Base-by-base conservation (phyloP, 2,329 filamentous ascomycete genomes). In the Dichotomopilus funicola region DNA sequence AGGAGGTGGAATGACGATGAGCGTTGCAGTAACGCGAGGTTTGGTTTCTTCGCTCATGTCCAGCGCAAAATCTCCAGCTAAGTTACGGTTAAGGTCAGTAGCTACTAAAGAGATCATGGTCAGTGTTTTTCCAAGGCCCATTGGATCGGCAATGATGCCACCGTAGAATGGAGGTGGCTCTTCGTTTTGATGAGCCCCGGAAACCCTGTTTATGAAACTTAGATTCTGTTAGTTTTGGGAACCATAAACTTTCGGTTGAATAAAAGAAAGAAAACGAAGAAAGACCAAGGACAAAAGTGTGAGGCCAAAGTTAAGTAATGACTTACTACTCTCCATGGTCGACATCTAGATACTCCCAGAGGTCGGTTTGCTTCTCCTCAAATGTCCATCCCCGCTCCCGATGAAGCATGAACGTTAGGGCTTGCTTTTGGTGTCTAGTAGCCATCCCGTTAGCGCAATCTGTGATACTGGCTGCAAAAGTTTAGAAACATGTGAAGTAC, bases 41-140 rank as follows among this genome's bases (percentile, higher is more conserved):
- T 42, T 50, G 37, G 10, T 12, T n/a, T 35, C 19, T 42, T 50
- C 5, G 31, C 35, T 31, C 41, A n/a, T 42, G 37, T 35, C 48
- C 27, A 10, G 27, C 19, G 19, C 12, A 34, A 34, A 11, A 62
- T 9, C 69, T 34, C 31, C 13, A 19, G 12, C 6, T 19, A 11
- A 13, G 41, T 11, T 33, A n/a, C 13, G 44, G 44, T 46, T 33
- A 6, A 46, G 31, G 44, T 72, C 70, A 0, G 62, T 58, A 1
- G 73, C 74, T 1, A 68, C 61, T 1, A 78, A 54, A 0, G 74
- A 62, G 33, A 77, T 72, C 70, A 76, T 75, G 0, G 70, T 70
- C 0, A 76, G 56, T 0, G 74, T 75, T 52, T 78, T 78, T 0
- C 75, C 75, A 0, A 77, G 62, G 0, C 75, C 75, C 75, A 77